phyloP scores from a whole-genome alignment of 139 green algal genomes.

The Ostreobium quekettii region DNA sequence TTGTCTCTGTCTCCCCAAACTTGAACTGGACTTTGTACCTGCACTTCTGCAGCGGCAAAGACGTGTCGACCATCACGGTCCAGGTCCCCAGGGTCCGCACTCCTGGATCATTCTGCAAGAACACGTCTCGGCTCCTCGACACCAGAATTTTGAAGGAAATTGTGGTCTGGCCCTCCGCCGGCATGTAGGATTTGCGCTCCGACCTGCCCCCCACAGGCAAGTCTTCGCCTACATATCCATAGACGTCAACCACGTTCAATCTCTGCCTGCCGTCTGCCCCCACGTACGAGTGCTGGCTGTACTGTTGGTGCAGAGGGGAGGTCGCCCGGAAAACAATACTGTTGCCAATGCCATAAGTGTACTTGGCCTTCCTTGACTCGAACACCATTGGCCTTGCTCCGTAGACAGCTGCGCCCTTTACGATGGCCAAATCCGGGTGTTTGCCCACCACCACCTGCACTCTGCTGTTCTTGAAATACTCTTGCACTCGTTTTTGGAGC shows the following conservation, averaged over 20 bases:
- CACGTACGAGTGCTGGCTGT: not conserved
- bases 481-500: not conserved
- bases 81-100: too few relatives aligned
- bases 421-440: not conserved
- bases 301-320: not conserved
- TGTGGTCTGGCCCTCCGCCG: too few relatives aligned
- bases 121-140: too few relatives aligned
- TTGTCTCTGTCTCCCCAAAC: too few relatives aligned
- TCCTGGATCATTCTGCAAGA: too few relatives aligned
- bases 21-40: too few relatives aligned
- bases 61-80: too few relatives aligned
- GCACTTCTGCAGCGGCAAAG: too few relatives aligned
- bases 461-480: not conserved
- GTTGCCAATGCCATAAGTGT: not conserved
- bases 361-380: not conserved
- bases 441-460: not conserved
- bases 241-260: not conserved
- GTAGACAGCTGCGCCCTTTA: not conserved
- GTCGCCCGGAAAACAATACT: not conserved
- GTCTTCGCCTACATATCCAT: not conserved
- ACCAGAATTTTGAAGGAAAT: too few relatives aligned
- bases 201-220: not conserved
- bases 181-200: too few relatives aligned
- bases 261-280: not conserved
- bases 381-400: not conserved